Base-by-base conservation (phyloP, 2,329 filamentous ascomycete species). In the Clarireedia hainanense region DNA sequence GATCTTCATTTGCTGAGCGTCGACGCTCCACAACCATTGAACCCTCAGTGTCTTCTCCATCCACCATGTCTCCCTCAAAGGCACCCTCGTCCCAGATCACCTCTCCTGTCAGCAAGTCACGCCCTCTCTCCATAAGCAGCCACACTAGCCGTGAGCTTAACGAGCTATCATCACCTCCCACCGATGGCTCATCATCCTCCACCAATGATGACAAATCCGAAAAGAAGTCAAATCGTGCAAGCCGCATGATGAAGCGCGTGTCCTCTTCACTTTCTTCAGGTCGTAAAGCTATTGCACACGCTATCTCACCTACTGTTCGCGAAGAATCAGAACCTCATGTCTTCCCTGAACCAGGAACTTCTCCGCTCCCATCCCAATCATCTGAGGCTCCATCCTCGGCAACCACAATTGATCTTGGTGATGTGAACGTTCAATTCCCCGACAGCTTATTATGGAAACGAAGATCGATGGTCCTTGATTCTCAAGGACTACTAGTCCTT, bases 371-470 rank as follows among this genome's bases (percentile, higher is more conserved):
- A n/a, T 59, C 59, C 14, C 58, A 54, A 50, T 34, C 49, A n/a
- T 61, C 64, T 17, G 51, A 56, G 74, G 15, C 78, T 78, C 56
- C 63, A 59, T 57, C 24, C 52, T 36, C 52, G 23, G 34, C 46
- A 14, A 36, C 42, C 23, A 63, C 58, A 52, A 57, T 60, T 45
- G 61, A 67, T 58, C 61, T 70, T 56, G 90, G 91, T 49, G 89
- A 96, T 66, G 86, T 99, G 60, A 97, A 99, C 65, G 89, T 97
- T 10, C 94, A 99, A 69, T 96, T 99, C 69, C 94, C 94, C 0
- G 92, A 97, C 68, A 95, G 90, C 54, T 78, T 99, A 47, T 79
- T 99, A 12, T 99, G 94, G 94, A 99, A 97, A 75, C 87, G 92
- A 54, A 84, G 94, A 58, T 91, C 86, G 66, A 84, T 96, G 72